Percentiles rank a stretch among this genome's conserved stretches.
phyloP scores from a whole-genome alignment of 1,284 basidiomycete species.

The Abortiporus biennis region DNA sequence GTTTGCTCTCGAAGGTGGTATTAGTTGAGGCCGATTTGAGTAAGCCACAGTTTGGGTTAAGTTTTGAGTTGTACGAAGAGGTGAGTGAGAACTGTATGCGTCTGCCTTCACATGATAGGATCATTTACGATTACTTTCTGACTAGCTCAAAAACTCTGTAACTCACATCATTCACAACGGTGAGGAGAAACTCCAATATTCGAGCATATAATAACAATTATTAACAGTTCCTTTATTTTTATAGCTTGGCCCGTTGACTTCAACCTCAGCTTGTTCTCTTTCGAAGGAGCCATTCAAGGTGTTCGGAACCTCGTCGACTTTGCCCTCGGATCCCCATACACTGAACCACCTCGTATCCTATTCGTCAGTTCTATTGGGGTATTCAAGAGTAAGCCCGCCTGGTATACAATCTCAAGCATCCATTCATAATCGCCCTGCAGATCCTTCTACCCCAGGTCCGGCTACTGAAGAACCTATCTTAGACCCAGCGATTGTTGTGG shows the following conservation, averaged over 20 bases:
- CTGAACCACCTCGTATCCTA: conserved; percentile 16
- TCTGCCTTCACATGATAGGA: not conserved
- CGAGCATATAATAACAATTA: not conserved
- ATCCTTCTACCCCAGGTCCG: not conserved
- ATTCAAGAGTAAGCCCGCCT: conserved; percentile 16
- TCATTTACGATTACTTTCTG: not conserved
- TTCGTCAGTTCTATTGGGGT: conserved; percentile 22
- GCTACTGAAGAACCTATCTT: conserved; percentile 11
- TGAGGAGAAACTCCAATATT: not conserved
- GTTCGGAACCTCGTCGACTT: conserved; percentile 21
- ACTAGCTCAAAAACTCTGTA: conserved; percentile 8
- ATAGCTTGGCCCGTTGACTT: conserved; percentile 26
- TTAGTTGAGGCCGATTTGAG: conserved; percentile 8
- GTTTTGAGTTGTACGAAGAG: not conserved
- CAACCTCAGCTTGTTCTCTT: conserved; percentile 19
- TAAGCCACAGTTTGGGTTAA: conserved; percentile 8
- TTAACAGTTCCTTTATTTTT: not conserved
- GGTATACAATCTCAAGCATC: not conserved
- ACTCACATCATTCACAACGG: conserved; percentile 15
- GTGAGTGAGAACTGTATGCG: not conserved
- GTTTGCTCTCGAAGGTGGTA: conserved; percentile 5
- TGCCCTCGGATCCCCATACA: conserved; percentile 16
- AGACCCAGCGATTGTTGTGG: conserved; percentile 15
- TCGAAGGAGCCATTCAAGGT: conserved; percentile 19
- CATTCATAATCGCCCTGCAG: not conserved